phyloP scores from a whole-genome alignment of 495 filamentous ascomycete genomes.

The Penicillium turbatum region DNA sequence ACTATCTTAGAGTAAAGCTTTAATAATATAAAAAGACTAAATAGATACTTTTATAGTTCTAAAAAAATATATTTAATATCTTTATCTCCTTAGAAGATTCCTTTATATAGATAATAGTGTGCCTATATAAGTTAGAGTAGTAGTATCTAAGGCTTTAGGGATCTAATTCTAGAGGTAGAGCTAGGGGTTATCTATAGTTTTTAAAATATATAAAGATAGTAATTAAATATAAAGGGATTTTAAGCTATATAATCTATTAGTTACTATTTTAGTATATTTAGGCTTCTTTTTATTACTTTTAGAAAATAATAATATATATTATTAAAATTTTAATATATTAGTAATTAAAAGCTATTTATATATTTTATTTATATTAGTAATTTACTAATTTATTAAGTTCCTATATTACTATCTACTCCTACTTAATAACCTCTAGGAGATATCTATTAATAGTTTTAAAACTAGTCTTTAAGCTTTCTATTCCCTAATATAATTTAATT shows the following conservation, averaged over 20 bases:
- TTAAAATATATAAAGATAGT: background rate
- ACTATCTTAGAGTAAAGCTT: constrained; percentile 18
- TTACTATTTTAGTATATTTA: constrained; percentile 6
- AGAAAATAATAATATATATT: too few relatives aligned
- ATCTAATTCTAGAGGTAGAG: background rate
- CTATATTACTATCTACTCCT: constrained; percentile 2
- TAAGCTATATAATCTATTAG: background rate
- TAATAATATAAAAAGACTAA: constrained; percentile 16
- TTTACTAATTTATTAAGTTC: constrained; percentile 1
- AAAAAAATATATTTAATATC: constrained; percentile 5
- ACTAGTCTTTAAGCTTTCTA: background rate
- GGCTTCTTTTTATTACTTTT: background rate
- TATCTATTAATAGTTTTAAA: background rate
- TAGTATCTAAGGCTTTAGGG: constrained; percentile 11
- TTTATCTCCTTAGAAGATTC: constrained; percentile 10
- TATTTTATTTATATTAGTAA: background rate
- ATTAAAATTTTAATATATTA: too few relatives aligned
- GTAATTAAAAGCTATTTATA: too few relatives aligned
- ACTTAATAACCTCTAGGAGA: constrained; percentile 1
- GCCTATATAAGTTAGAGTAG: constrained; percentile 11
- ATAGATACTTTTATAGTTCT: constrained; percentile 12
- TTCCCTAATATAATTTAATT: background rate
- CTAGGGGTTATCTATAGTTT: background rate
- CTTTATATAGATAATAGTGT: constrained; percentile 1
- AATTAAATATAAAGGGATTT: background rate